Evolutionary conservation across 2,329 filamentous ascomycete species (phyloP), one percentile per base, ranked within the genome.

Genomic region (Alternaria sp.): DNA sequence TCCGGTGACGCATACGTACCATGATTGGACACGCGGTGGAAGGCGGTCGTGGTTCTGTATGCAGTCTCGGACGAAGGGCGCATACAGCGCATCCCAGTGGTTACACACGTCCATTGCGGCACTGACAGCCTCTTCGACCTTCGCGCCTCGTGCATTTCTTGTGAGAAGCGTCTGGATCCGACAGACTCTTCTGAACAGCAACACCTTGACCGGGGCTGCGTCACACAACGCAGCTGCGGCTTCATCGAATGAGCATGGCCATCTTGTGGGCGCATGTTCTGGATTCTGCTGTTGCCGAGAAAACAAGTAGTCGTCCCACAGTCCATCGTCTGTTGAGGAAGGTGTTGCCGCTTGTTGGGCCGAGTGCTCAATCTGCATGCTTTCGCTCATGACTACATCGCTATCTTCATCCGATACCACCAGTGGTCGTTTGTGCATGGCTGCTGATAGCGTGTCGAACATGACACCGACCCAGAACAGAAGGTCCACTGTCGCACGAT

Each of bases 401-500:
- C 81, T 83, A 58, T 85, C 83, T 64, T 84, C 82, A 65, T 84
- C 82, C 1, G 79, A 81, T 5, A 84, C 77, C 3, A 84, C 80
- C 2, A 83, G 68, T 5, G 82, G 80, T 3, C 82, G 81, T 53
- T 82, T 79, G 58, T 85, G 81, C 81, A 88, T 86, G 1, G 85
- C 85, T 1, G 87, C 82, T 0, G 84, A 86, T 9, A 88, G 75
- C 0, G 86, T 88, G 68, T 88, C 87, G 53, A 87, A 86, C 86
- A 88, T 88, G 47, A 88, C 79, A 0, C 84, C 84, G 23, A 89
- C 78, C 87, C 87, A 89, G 70, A 85, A 88, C 4, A 88, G 70
- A 14, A 88, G 75, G 14, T 85, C 81, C 25, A 88, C 79, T 0
- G 87, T 88, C 11, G 82, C 77, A 18, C 77, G 75, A 72, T 84